Percentiles rank a stretch among this genome's conserved stretches.
phyloP scores from a whole-genome alignment of 371 early-diverging fungal species.

The Dichotomocladium elegans region DNA sequence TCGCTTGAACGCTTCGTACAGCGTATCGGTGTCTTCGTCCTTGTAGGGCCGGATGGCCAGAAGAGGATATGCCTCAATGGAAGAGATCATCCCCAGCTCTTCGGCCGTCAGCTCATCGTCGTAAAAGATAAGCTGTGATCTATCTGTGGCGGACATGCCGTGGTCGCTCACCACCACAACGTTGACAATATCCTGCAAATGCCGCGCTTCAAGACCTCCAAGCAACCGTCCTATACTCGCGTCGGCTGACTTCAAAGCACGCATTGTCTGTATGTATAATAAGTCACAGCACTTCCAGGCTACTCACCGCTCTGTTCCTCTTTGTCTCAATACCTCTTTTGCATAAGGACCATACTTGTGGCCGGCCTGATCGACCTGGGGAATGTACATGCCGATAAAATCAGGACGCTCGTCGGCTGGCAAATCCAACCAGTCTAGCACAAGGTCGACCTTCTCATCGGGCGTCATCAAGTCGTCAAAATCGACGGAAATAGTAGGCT shows the following conservation, averaged over 20 bases:
- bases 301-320: too few species aligned
- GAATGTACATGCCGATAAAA: conserved; percentile 76
- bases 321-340: conserved; percentile 41
- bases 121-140: conserved; percentile 59
- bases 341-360: conserved; percentile 81
- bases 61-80: conserved; percentile 25
- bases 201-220: conserved; percentile 50
- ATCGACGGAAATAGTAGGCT: conserved; percentile 66
- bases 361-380: conserved; percentile 80
- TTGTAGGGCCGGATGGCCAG: conserved; percentile 42
- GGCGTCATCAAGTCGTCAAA: conserved; percentile 50
- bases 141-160: conserved; percentile 76
- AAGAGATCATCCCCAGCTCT: conserved; percentile 28
- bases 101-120: conserved; percentile 57
- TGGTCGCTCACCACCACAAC: conserved; percentile 90
- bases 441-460: conserved; percentile 56
- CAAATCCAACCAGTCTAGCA: conserved; percentile 80
- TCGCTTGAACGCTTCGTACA: conserved; percentile 36
- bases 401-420: conserved; percentile 68
- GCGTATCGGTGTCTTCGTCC: conserved; percentile 19
- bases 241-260: conserved; percentile 54
- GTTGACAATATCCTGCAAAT: conserved; percentile 72
- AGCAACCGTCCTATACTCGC: conserved; percentile 60
- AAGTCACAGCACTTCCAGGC: neutral
- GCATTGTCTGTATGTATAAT: conserved; percentile 22